Evolutionary conservation across 768 basidiomycete species (phyloP).

Genomic region (Lactarius deliciosus): DNA sequence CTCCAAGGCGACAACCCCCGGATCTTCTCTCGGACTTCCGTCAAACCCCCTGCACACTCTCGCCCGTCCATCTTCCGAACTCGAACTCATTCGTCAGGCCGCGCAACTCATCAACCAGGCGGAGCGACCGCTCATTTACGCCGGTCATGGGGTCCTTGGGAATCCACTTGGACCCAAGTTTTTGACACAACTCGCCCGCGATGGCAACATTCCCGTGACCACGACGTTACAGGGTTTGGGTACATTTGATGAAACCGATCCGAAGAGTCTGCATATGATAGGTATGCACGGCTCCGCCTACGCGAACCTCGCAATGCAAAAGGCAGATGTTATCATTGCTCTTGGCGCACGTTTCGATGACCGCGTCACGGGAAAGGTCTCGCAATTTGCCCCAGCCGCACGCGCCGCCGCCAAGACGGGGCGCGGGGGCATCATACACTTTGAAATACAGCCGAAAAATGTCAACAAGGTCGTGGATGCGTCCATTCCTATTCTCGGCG

Average conservation of each 20-base stretch:
- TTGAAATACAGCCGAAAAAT: constrained; percentile 98
- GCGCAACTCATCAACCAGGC: constrained; percentile 91
- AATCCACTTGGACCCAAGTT: constrained; percentile 80
- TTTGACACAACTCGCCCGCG: constrained; percentile 70
- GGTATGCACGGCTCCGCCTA: constrained; percentile 99
- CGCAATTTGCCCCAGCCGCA: constrained; percentile 89
- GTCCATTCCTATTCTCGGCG: constrained; percentile 89
- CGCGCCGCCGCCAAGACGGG: constrained; percentile 80
- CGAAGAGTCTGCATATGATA: constrained; percentile 90
- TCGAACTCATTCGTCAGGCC: constrained; percentile 71
- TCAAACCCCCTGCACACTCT: constrained; percentile 66
- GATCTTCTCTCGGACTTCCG: constrained; percentile 69
- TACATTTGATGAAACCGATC: constrained; percentile 88
- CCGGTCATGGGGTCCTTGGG: constrained; percentile 86
- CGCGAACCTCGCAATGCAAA: constrained; percentile 96
- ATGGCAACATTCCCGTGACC: constrained; percentile 95
- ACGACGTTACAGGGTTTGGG: constrained; percentile 97
- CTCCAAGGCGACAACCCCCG: constrained; percentile 83
- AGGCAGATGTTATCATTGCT: constrained; percentile 96
- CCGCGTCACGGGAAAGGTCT: constrained; percentile 91
- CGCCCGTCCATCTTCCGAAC: constrained; percentile 44
- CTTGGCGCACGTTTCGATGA: constrained; percentile 97
- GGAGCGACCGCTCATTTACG: constrained; percentile 88
- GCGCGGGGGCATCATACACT: constrained; percentile 96
- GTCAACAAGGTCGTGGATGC: constrained; percentile 98